A percentile compares a stretch with the other conserved stretches of the same genome.
These are phyloP conservation scores for Candida parachauliodes DNA, from an alignment of 805 yeast genomes.

Conservation along the genomic window DNA sequence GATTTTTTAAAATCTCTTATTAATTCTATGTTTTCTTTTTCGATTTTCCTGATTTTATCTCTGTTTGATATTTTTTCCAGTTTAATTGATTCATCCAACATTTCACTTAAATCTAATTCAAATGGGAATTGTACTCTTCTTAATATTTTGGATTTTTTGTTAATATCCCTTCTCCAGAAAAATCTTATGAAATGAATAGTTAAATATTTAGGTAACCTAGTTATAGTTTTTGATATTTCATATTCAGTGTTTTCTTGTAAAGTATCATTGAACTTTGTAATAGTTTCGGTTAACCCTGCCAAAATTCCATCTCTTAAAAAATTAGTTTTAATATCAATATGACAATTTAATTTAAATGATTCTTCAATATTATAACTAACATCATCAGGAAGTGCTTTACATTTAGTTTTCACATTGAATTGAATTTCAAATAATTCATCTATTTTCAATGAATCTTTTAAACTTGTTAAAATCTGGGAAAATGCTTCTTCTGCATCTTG, in stretches of 20 bases:
- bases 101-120: slow-evolving; percentile 81
- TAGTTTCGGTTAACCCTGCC: slow-evolving; percentile 67
- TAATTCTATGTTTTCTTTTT: slow-evolving; percentile 70
- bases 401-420: slow-evolving; percentile 60
- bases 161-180: slow-evolving; percentile 91
- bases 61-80: slow-evolving; percentile 64
- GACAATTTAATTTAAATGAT: slow-evolving; percentile 79
- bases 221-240: slow-evolving; percentile 56
- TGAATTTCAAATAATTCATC: slow-evolving; percentile 61
- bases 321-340: slow-evolving; percentile 80
- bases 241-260: slow-evolving; percentile 71
- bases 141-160: slow-evolving; percentile 86
- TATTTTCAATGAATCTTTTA: slow-evolving; percentile 47
- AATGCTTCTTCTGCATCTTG: slow-evolving; percentile 98
- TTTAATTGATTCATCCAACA: slow-evolving; percentile 76
- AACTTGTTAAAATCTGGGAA: slow-evolving; percentile 64
- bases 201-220: slow-evolving; percentile 79
- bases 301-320: slow-evolving; percentile 82
- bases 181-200: slow-evolving; percentile 93
- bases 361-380: slow-evolving; percentile 33
- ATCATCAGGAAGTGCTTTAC: slow-evolving; percentile 46
- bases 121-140: slow-evolving; percentile 95
- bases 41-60: slow-evolving; percentile 72
- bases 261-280: slow-evolving; percentile 73
- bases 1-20: slow-evolving; percentile 69